Percentiles rank a stretch among this genome's conserved stretches.
Evolutionary conservation across 2,329 filamentous ascomycete species (phyloP).

Genomic region (Stemphylium vesicarium): DNA sequence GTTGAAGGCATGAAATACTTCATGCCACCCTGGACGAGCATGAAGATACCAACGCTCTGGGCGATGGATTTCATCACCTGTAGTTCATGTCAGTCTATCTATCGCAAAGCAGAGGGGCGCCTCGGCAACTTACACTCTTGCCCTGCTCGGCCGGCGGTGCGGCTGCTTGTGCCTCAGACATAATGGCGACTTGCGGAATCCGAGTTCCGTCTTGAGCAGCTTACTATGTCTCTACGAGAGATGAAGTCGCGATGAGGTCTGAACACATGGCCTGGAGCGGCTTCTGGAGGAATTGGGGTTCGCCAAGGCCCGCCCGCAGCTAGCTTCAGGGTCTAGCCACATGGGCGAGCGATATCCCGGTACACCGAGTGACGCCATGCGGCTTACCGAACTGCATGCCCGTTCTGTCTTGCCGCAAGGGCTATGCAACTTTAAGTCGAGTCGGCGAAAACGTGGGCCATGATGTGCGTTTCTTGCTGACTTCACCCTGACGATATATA

Average conservation of each 20-base stretch:
- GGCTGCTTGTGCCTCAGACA: slow-evolving; percentile 39
- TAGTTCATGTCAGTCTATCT: slow-evolving; percentile 21
- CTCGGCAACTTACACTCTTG: slow-evolving; percentile 31
- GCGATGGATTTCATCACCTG: slow-evolving; percentile 51
- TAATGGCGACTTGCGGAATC: slow-evolving; percentile 25
- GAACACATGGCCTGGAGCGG: slow-evolving; percentile 7
- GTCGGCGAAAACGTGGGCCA: slow-evolving; percentile 1
- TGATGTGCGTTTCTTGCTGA: not conserved
- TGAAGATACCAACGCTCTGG: slow-evolving; percentile 66
- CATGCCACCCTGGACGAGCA: slow-evolving; percentile 64
- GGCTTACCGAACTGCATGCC: slow-evolving; percentile 11
- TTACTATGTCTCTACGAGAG: slow-evolving; percentile 8
- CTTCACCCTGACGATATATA: not conserved
- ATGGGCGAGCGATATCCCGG: slow-evolving; percentile 19
- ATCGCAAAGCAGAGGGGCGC: not conserved
- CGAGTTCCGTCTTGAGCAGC: slow-evolving; percentile 14
- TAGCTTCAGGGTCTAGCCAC: slow-evolving; percentile 22
- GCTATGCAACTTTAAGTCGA: slow-evolving; percentile 11
- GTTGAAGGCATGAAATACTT: slow-evolving; percentile 59
- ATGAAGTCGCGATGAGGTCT: slow-evolving; percentile 10
- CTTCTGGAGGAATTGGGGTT: slow-evolving; percentile 12
- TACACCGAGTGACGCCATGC: slow-evolving; percentile 23
- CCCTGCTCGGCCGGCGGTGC: slow-evolving; percentile 24
- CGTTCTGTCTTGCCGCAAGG: not conserved
- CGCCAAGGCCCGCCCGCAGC: slow-evolving; percentile 5